A percentile compares a stretch with the other conserved stretches of the same genome.
Conservation (phyloP, 2,329 filamentous ascomycete genomes). For the Fusarium begoniae region DNA sequence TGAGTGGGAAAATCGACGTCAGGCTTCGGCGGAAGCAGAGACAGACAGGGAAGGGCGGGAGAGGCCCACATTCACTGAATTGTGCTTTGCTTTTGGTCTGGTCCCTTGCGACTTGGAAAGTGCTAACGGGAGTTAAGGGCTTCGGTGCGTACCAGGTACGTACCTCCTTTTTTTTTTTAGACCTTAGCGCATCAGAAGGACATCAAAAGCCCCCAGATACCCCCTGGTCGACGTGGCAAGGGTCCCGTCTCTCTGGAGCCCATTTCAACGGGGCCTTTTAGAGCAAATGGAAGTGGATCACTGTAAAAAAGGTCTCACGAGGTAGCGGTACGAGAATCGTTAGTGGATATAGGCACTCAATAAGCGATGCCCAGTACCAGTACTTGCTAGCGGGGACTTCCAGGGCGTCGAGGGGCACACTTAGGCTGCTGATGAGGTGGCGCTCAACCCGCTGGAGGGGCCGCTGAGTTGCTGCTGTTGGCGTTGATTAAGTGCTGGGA, state of each 20-base stretch:
- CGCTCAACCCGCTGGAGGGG: constrained; percentile 32
- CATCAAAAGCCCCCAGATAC: constrained; percentile 21
- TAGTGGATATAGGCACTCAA: neutral
- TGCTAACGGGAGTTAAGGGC: constrained; percentile 16
- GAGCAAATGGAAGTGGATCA: constrained; percentile 13
- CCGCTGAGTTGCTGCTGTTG: constrained; percentile 16
- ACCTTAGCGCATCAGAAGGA: constrained; percentile 20
- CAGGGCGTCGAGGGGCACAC: constrained; percentile 10
- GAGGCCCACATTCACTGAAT: constrained; percentile 29
- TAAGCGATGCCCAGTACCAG: constrained; percentile 11
- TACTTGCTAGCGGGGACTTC: constrained; percentile 21
- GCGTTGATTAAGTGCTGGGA: constrained; percentile 17
- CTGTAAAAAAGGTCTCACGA: constrained; percentile 8
- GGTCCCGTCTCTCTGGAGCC: constrained; percentile 29
- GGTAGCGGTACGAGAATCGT: constrained; percentile 23
- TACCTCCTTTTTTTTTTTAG: constrained; percentile 18
- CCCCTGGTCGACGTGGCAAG: constrained; percentile 34
- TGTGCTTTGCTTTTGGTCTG: constrained; percentile 31
- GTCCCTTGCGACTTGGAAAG: constrained; percentile 18
- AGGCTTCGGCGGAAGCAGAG: constrained; percentile 22
- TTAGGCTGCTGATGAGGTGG: constrained; percentile 29
- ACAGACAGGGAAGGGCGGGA: constrained; percentile 28
- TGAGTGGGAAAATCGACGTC: constrained; percentile 37
- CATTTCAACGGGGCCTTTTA: constrained; percentile 22
- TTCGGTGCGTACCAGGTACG: constrained; percentile 6